Conservation (phyloP, 2,329 filamentous ascomycete species). For the Pleurostoma richardsiae region DNA sequence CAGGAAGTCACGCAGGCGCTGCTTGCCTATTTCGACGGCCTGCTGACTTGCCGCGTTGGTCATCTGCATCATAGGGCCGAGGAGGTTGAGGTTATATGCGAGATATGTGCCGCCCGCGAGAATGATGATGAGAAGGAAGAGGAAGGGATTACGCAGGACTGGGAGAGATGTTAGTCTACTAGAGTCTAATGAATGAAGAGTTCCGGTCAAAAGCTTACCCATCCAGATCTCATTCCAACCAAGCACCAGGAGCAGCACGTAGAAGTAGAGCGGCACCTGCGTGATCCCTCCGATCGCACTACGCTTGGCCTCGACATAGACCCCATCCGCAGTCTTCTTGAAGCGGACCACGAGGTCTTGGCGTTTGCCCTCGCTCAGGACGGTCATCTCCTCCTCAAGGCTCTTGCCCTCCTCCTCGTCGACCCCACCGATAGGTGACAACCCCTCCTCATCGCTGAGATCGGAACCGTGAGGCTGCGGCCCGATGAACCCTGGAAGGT, state of each 20-base stretch:
- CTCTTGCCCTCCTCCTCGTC: slow-evolving; percentile 94
- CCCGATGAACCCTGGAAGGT: slow-evolving; percentile 82
- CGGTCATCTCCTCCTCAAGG: slow-evolving; percentile 91
- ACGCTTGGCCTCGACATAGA: slow-evolving; percentile 96
- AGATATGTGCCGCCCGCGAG: slow-evolving; percentile 74
- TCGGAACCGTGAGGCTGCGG: slow-evolving; percentile 69
- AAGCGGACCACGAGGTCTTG: slow-evolving; percentile 91
- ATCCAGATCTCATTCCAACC: slow-evolving; percentile 99
- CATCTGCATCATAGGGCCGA: slow-evolving; percentile 96
- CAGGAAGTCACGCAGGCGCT: slow-evolving; percentile 83
- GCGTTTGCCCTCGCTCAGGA: slow-evolving; percentile 84
- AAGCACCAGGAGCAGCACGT: slow-evolving; percentile 77
- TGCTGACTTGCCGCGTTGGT: slow-evolving; percentile 81
- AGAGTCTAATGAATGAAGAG: slow-evolving; percentile 2
- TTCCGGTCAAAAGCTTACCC: slow-evolving; percentile 51
- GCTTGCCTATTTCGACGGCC: slow-evolving; percentile 86
- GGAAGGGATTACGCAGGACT: slow-evolving; percentile 91
- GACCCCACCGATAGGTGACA: slow-evolving; percentile 83
- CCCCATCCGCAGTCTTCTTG: slow-evolving; percentile 96
- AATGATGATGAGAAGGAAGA: slow-evolving; percentile 84
- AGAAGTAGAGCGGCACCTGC: slow-evolving; percentile 93
- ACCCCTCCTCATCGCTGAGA: slow-evolving; percentile 82
- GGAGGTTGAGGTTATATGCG: slow-evolving; percentile 89
- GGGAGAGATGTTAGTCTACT: slow-evolving; percentile 8
- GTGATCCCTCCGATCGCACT: slow-evolving; percentile 93